Evolutionary conservation across 2,329 filamentous ascomycete genomes (phyloP).

Genomic region (Stagonosporopsis tanaceti): DNA sequence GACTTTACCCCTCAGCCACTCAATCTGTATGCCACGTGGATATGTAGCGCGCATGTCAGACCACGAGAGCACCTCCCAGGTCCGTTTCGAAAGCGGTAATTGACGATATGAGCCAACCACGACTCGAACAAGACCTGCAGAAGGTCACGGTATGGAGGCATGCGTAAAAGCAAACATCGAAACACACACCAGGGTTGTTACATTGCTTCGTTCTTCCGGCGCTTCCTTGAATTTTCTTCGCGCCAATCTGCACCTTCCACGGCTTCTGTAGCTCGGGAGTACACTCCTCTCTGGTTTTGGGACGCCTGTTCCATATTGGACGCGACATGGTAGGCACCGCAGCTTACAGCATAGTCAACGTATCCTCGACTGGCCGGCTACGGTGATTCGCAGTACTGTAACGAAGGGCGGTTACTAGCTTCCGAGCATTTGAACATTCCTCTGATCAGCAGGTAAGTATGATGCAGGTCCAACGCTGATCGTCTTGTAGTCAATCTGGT

Average conservation of each 20-base stretch:
- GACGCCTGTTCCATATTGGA: slow-evolving; percentile 36
- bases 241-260: slow-evolving; percentile 32
- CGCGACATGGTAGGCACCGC: slow-evolving; percentile 30
- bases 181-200: background rate
- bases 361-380: slow-evolving; percentile 25
- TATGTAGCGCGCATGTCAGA: slow-evolving; percentile 10
- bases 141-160: slow-evolving; percentile 1
- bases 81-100: slow-evolving; percentile 16
- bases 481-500: slow-evolving; percentile 28
- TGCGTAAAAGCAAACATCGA: background rate
- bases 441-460: slow-evolving; percentile 32
- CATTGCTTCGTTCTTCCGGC: slow-evolving; percentile 2
- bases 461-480: slow-evolving; percentile 44
- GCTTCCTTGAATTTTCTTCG: slow-evolving; percentile 15
- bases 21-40: slow-evolving; percentile 12
- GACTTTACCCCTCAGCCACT: slow-evolving; percentile 7
- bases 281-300: slow-evolving; percentile 28
- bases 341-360: slow-evolving; percentile 32
- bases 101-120: background rate
- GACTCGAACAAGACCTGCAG: background rate
- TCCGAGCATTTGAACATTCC: slow-evolving; percentile 23
- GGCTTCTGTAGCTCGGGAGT: slow-evolving; percentile 32
- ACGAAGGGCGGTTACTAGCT: slow-evolving; percentile 33
- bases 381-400: slow-evolving; percentile 39
- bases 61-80: background rate